Evolutionary conservation across 495 filamentous ascomycete genomes (phyloP).

Genomic region (Tuber microsphaerosporum): DNA sequence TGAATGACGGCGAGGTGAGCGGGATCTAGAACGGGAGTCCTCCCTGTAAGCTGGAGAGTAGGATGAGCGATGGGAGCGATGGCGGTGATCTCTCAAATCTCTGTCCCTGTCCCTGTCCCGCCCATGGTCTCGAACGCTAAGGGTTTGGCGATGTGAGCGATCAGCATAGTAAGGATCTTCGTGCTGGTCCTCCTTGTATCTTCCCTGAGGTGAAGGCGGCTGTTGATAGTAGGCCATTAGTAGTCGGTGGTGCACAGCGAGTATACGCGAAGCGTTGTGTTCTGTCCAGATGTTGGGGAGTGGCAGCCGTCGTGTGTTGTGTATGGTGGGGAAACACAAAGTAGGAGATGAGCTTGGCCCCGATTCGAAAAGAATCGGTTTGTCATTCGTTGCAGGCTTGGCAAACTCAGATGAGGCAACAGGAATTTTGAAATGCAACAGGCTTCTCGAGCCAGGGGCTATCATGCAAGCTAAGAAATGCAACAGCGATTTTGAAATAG

Average conservation of each 20-base stretch:
- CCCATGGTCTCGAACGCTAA: conserved; percentile 19
- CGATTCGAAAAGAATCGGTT: neutral
- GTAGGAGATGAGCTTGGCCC: neutral
- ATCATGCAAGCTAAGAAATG: neutral
- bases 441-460: neutral
- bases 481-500: neutral
- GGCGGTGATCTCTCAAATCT: conserved; percentile 12
- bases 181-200: conserved; percentile 16
- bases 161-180: conserved; percentile 22
- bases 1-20: conserved; percentile 16
- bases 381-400: neutral
- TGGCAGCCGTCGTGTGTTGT: neutral
- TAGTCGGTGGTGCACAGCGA: neutral
- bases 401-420: neutral
- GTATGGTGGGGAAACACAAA: neutral
- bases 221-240: conserved; percentile 33
- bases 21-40: conserved; percentile 10
- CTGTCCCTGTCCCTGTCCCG: conserved; percentile 14
- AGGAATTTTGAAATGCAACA: neutral
- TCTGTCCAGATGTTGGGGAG: neutral
- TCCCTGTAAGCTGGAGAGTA: conserved; percentile 26
- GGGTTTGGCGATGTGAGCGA: conserved; percentile 22
- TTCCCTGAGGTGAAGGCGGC: conserved; percentile 16
- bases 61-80: conserved; percentile 27
- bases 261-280: neutral